A percentile compares a stretch with the other conserved stretches of the same genome.
Evolutionary conservation across 345 rosid species (phyloP).

Genomic region (Camelina laxa): DNA sequence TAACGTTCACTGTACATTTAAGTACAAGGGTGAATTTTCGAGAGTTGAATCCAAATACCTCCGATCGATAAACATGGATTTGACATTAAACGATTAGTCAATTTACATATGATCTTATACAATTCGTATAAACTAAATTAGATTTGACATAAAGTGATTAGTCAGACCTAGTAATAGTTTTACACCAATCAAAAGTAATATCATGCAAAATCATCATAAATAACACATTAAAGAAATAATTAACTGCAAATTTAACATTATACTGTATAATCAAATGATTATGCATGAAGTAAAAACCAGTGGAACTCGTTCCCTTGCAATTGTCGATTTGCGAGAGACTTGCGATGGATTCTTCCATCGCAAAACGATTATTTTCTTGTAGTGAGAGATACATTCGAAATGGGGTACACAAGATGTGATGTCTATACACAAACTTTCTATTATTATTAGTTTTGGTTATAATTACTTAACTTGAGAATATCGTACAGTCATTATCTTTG

Average conservation of each 20-base stretch:
- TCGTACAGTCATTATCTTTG: not conserved
- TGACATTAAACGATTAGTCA: not conserved
- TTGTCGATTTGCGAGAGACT: too few relatives aligned
- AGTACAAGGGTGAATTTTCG: too few relatives aligned
- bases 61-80: too few relatives aligned
- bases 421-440: not conserved
- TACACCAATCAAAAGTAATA: not conserved
- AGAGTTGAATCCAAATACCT: too few relatives aligned
- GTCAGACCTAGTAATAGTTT: not conserved
- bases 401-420: not conserved
- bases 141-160: not conserved
- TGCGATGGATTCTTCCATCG: too few relatives aligned
- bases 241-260: not conserved
- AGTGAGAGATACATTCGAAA: constrained; percentile 25
- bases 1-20: too few relatives aligned
- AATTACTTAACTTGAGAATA: constrained; percentile 7
- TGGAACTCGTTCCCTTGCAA: constrained; percentile 21
- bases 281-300: constrained; percentile 10
- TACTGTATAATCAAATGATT: not conserved
- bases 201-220: not conserved
- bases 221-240: not conserved
- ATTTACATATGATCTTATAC: not conserved
- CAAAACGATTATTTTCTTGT: too few relatives aligned
- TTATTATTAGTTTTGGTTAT: not conserved
- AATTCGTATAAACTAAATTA: not conserved